Evolutionary conservation across 2,329 filamentous ascomycete genomes (phyloP), one percentile per base, ranked within the genome.

Genomic region (Aspergillus sp.): DNA sequence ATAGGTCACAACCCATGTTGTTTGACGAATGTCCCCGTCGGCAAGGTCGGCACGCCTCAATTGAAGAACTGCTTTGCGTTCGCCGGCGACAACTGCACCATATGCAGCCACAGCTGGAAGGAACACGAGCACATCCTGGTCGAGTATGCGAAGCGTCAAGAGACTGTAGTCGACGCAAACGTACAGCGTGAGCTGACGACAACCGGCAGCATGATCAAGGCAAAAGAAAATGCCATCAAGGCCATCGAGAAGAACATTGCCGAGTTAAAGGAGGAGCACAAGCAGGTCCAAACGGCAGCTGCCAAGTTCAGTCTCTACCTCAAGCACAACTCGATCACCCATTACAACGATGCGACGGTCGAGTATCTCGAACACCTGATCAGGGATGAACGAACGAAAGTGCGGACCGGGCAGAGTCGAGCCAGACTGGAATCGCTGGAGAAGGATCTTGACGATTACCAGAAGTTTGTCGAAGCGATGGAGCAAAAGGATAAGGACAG

Each of bases 121-220:
- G 57, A 59, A 46, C 57, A 59, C 45, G 57, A 54, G n/a, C 57
- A 59, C 45, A 59, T 59, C 11, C 57, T 59, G 15, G 57, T 59
- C 22, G 57, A 59, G 45, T 59, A 59, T 45, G 46, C 57, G 3
- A 59, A 54, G 57, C 19, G 22, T n/a, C 31, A 43, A 11, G 51
- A 59, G n/a, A 59, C 57, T 3, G 45, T 54, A 5, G 25, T 47
- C 6, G 50, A 59, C 38, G 43, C 50, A 23, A 49, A 17, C 6
- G 57, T 59, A 22, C 50, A 49, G 31, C 57, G 31, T 15, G 57
- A 59, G 15, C 51, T 54, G 7, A 49, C 22, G 2, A 59, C 51
- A 5, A 54, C 53, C 7, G 57, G 57, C 11, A 54, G 46, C 50
- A 25, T 49, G 30, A 43, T 54, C 11, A 48, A 54, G 8, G 57